Conservation (phyloP, 1,139 yeast species). For the Maudiozyma humilis region DNA sequence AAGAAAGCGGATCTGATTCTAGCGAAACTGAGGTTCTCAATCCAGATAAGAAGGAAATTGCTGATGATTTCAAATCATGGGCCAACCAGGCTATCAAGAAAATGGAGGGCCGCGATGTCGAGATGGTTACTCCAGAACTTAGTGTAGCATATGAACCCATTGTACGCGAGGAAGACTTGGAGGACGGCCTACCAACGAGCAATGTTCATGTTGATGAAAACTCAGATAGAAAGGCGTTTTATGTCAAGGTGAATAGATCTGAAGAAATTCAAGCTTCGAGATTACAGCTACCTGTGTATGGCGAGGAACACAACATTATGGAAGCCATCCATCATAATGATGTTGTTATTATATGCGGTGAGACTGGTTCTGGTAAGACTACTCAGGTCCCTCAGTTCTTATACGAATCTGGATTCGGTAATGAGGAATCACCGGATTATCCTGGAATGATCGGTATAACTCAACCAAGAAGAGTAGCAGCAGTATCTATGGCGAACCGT, state of each 20-base stretch:
- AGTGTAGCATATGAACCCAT: conserved; percentile 43
- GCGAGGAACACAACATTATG: conserved; percentile 89
- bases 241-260: conserved; percentile 57
- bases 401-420: conserved; percentile 83
- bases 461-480: conserved; percentile 97
- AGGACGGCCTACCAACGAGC: conserved; percentile 53
- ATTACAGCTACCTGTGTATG: conserved; percentile 73
- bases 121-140: conserved; percentile 43
- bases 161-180: conserved; percentile 54
- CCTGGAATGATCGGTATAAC: conserved; percentile 96
- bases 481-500: conserved; percentile 93
- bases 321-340: conserved; percentile 93
- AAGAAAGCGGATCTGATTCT: conserved; percentile 13
- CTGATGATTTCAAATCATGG: conserved; percentile 47
- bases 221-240: conserved; percentile 55
- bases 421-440: conserved; percentile 45
- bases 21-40: conserved; percentile 8
- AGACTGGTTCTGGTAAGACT: conserved; percentile 79
- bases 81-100: conserved; percentile 41
- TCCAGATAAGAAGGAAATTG: conserved; percentile 23
- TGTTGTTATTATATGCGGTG: conserved; percentile 87
- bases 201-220: conserved; percentile 48
- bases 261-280: conserved; percentile 60
- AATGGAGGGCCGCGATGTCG: conserved; percentile 49
- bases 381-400: conserved; percentile 73